Base-by-base conservation (phyloP, 2,329 filamentous ascomycete genomes). In the Fusarium camptoceras region DNA sequence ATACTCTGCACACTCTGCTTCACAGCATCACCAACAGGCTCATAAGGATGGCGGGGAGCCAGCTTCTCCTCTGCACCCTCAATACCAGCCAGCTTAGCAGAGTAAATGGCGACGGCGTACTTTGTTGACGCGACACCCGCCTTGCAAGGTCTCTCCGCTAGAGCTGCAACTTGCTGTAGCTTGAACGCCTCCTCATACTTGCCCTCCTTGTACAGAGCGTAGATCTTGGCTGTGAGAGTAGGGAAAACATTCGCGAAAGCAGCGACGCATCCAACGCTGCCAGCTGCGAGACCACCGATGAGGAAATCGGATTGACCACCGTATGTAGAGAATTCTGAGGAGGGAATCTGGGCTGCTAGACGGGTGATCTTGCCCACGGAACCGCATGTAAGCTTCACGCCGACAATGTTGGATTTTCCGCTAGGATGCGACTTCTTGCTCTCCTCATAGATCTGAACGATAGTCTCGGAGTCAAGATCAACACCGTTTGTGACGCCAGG, bases 261-360 rank as follows among this genome's bases (percentile, higher is more conserved):
- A 0, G 88, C 87, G 51, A 91, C 87, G 68, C 85, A 87, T 12
- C 89, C 89, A 4, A 85, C 83, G 30, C 85, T 86, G 18, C 89
- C 89, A 9, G 86, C 85, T 3, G 84, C 83, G 34, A 91, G 77
- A 1, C 86, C 88, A 4, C 87, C 88, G 50, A 91, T 81, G 25
- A 94, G 78, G 77, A 92, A 94, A 74, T 94, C 92, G 3, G 87
- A 88, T 80, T 94, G 91, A 1, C 92, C 92, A 1, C 90, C 91
- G 73, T 88, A 93, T 1, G 89, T 87, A 2, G 90, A 87, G 75
- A 94, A 94, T 16, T 84, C 77, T 1, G 86, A 82, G 0, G 85
- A 77, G 0, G 83, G 77, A 50, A 92, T 78, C 59, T 81, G 76
- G 9, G 81, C 82, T 8, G 79, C 78, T 3, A 94, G 83, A 10